Percentiles rank a stretch among this genome's conserved stretches.
phyloP scores from a whole-genome alignment of 495 filamentous ascomycete species.

The Trypethelium eluteriae region DNA sequence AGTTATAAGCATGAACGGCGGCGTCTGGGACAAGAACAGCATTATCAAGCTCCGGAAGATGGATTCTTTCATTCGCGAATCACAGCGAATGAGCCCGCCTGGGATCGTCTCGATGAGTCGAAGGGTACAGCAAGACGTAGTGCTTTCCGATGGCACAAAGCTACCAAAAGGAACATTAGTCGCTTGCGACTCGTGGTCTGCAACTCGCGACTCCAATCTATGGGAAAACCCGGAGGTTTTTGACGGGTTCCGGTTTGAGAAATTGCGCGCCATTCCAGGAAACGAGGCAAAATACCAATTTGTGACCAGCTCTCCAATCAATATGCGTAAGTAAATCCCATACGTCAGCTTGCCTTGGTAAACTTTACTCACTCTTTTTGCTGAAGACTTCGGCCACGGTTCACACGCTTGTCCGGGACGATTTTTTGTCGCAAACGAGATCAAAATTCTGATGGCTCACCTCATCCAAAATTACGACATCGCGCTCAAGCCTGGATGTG shows the following conservation, averaged over 20 bases:
- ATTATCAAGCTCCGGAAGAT: slow-evolving; percentile 42
- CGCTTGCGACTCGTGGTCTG: too few species aligned
- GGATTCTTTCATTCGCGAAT: slow-evolving; percentile 51
- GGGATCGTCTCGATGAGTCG: slow-evolving; percentile 25
- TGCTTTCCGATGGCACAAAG: neutral
- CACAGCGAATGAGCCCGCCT: slow-evolving; percentile 39
- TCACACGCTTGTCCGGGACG: slow-evolving; percentile 32
- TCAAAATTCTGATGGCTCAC: slow-evolving; percentile 40
- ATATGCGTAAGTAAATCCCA: neutral
- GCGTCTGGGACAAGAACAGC: slow-evolving; percentile 34
- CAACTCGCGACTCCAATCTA: neutral
- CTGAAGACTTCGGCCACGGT: neutral
- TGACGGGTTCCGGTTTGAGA: neutral
- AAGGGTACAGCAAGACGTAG: neutral
- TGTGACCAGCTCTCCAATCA: neutral
- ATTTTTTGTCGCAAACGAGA: slow-evolving; percentile 39
- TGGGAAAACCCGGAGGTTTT: neutral
- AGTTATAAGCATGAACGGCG: slow-evolving; percentile 33
- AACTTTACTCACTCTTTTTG: too few species aligned
- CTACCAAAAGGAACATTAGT: neutral
- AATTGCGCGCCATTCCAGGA: neutral
- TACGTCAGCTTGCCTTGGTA: too few species aligned
- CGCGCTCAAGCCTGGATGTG: slow-evolving; percentile 19
- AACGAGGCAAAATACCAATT: neutral
- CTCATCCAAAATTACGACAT: slow-evolving; percentile 38